phyloP scores from a whole-genome alignment of 148 eudicot species.

The Chenopodium berlandieri region DNA sequence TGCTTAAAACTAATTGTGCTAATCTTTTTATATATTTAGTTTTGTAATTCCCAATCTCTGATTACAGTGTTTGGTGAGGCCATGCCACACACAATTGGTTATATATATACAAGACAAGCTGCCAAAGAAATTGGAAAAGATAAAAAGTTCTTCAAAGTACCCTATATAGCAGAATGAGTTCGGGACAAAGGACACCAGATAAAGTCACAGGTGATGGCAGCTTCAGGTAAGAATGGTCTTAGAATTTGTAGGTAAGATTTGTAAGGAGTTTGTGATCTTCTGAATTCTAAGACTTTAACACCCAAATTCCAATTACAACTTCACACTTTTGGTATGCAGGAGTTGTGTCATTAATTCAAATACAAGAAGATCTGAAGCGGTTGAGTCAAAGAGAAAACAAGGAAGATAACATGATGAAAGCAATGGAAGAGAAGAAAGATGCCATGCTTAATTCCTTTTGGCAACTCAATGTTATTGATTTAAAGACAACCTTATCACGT shows the following conservation, averaged over 20 bases:
- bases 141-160: conserved; percentile 67
- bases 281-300: not conserved
- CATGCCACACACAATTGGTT: conserved; percentile 92
- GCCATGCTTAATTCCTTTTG: conserved; percentile 80
- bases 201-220: conserved; percentile 82
- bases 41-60: conserved; percentile 9
- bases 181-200: conserved; percentile 86
- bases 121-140: conserved; percentile 79
- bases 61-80: conserved; percentile 88
- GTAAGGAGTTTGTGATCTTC: not conserved
- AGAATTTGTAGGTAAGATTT: not conserved
- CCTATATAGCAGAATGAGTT: conserved; percentile 94
- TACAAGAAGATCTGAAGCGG: conserved; percentile 72
- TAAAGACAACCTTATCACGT: conserved; percentile 73
- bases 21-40: not conserved
- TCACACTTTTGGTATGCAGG: conserved; percentile 36
- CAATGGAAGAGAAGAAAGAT: conserved; percentile 83
- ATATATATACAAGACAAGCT: conserved; percentile 90
- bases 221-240: conserved; percentile 55
- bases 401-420: conserved; percentile 60
- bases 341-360: conserved; percentile 67
- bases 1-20: not conserved
- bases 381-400: conserved; percentile 60
- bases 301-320: not conserved
- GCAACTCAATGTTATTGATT: conserved; percentile 91